A percentile compares a stretch with the other conserved stretches of the same genome.
Conservation (phyloP, 352 stramenopile genomes). For the Phytophthora pisi region DNA sequence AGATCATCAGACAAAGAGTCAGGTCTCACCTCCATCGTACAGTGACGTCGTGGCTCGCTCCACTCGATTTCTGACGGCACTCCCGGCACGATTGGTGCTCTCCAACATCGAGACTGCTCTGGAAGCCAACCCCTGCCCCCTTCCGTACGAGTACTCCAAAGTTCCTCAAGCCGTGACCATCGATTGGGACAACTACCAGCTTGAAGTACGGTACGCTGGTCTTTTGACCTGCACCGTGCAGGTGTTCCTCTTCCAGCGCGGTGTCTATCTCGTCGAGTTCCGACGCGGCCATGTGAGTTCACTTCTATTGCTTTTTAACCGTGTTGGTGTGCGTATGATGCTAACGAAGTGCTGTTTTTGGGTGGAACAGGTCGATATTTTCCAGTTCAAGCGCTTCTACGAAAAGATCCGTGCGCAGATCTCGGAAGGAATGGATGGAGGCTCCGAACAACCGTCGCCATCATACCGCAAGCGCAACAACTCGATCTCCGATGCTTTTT, state of each 20-base stretch:
- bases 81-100: slow-evolving; percentile 72
- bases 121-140: slow-evolving; percentile 41
- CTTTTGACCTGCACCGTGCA: slow-evolving; percentile 78
- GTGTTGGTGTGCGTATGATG: background rate
- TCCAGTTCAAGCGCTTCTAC: slow-evolving; percentile 90
- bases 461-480: slow-evolving; percentile 70
- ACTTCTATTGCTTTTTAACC: background rate
- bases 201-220: slow-evolving; percentile 68
- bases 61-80: slow-evolving; percentile 71
- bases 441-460: slow-evolving; percentile 17
- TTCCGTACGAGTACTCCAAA: slow-evolving; percentile 52
- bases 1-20: slow-evolving; percentile 9
- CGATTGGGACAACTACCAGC: slow-evolving; percentile 77
- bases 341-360: slow-evolving; percentile 21
- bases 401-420: slow-evolving; percentile 76
- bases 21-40: slow-evolving; percentile 48
- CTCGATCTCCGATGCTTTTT: slow-evolving; percentile 50
- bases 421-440: slow-evolving; percentile 52
- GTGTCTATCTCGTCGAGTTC: slow-evolving; percentile 85
- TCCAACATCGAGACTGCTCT: slow-evolving; percentile 68
- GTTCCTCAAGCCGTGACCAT: slow-evolving; percentile 59
- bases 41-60: slow-evolving; percentile 72
- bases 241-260: slow-evolving; percentile 81
- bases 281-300: slow-evolving; percentile 70
- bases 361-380: slow-evolving; percentile 73